Evolutionary conservation across 2,329 filamentous ascomycete genomes (phyloP), one percentile per base, ranked within the genome.

Genomic region (Colletotrichum sansevieriae): DNA sequence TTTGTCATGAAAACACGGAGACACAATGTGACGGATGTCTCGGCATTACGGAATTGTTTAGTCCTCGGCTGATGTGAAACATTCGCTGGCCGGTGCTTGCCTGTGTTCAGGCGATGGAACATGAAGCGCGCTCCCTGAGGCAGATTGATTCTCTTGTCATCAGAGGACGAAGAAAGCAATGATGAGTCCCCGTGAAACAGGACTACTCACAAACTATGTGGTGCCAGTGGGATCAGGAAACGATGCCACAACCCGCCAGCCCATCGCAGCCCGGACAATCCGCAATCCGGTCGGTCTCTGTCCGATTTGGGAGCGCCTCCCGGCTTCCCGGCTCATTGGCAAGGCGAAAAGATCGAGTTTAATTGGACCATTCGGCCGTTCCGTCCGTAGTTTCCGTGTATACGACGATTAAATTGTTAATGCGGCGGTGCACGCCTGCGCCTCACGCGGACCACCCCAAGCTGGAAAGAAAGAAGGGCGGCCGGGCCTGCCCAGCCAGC

Each of bases 371-470:
- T 44, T 54, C 37, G 59, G 39, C 8, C 22, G 18, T 33, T 10
- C 47, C 47, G 22, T 37, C 47, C 35, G 29, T 20, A 15, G 33
- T 25, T 55, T 22, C 35, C 18, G 13, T 2, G 7, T 56, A 41
- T 62, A 18, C 18, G 18, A 18, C 2, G 12, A 62, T 43, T 52
- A 54, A 35, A 13, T 29, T 29, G 25, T 60, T 43, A 62, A 62
- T 44, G 59, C 47, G 59, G 59, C 59, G 59, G 59, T 62, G 59
- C 59, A 13, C 29, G 46, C 44, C 46, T 61, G 58, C 58, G 58
- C 59, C 59, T 62, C 59, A 62, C 47, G 47, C 35, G 59, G n/a
- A 20, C 44, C 44, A 44, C n/a, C 41, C 35, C 35, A n/a, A 33
- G 47, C 47, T 51, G 43, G 10, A 39, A 39, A 12, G 12, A 25